phyloP scores from a whole-genome alignment of 192 early-diverging fungal species.

The Coemansia sp. region DNA sequence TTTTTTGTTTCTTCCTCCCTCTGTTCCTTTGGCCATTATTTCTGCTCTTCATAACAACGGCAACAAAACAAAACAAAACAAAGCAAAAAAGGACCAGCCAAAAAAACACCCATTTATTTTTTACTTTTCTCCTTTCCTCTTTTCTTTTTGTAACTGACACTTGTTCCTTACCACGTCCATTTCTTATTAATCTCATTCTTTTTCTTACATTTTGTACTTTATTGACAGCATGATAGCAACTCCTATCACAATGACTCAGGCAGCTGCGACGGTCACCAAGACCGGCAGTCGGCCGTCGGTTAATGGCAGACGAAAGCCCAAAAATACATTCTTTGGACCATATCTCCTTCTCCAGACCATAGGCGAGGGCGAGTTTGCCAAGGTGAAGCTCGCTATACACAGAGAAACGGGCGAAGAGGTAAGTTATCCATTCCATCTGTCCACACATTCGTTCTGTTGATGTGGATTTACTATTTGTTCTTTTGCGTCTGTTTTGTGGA shows the following conservation, averaged over 20 bases:
- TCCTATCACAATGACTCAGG: slow-evolving; percentile 56
- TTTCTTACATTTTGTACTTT: slow-evolving; percentile 12
- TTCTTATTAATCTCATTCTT: slow-evolving; percentile 15
- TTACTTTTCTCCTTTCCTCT: background rate
- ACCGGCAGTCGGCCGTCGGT: slow-evolving; percentile 37
- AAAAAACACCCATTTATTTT: background rate
- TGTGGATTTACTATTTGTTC: no score
- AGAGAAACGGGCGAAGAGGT: slow-evolving; percentile 68
- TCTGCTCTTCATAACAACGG: background rate
- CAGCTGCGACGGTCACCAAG: slow-evolving; percentile 50
- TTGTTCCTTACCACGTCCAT: background rate
- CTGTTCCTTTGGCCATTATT: slow-evolving; percentile 7
- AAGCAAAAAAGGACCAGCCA: background rate
- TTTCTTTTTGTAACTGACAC: slow-evolving; percentile 1
- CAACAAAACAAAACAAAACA: background rate
- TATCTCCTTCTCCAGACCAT: slow-evolving; percentile 95
- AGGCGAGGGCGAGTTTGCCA: slow-evolving; percentile 97
- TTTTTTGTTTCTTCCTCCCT: slow-evolving; percentile 14
- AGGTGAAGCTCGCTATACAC: slow-evolving; percentile 94
- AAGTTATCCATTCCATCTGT: background rate
- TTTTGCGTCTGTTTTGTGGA: no score
- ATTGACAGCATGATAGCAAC: slow-evolving; percentile 43
- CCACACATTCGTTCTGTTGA: no score
- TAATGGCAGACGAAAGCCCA: slow-evolving; percentile 50
- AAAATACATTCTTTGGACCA: slow-evolving; percentile 77